Percentiles rank a stretch among this genome's conserved stretches.
Conservation (phyloP, 2,329 filamentous ascomycete genomes). For the Lasiodiplodia sp. region DNA sequence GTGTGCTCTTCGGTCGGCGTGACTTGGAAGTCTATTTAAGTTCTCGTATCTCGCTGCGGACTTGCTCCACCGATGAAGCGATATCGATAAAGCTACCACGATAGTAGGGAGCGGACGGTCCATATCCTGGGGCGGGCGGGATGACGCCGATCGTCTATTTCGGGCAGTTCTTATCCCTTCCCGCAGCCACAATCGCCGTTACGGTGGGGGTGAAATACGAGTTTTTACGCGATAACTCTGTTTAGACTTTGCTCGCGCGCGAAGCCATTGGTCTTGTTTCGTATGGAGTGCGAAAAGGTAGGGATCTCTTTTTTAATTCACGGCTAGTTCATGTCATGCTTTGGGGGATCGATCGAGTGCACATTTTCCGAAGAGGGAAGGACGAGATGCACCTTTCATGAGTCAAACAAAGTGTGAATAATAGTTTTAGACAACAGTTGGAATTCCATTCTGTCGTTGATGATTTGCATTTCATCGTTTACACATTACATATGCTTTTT, state of each 20-base stretch:
- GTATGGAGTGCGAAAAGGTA: too few relatives aligned
- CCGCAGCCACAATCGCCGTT: neutral
- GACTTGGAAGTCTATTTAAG: neutral
- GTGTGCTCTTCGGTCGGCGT: neutral
- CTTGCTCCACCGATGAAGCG: neutral
- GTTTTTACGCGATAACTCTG: neutral
- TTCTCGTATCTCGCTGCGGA: neutral
- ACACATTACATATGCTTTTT: constrained; percentile 1
- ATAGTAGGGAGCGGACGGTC: neutral
- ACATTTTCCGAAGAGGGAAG: too few relatives aligned
- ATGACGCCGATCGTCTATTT: too few relatives aligned
- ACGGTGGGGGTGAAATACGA: neutral
- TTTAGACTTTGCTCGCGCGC: too few relatives aligned
- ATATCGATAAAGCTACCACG: neutral
- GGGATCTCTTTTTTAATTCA: too few relatives aligned
- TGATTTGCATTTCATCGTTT: neutral
- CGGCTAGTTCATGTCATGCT: too few relatives aligned
- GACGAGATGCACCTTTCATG: too few relatives aligned
- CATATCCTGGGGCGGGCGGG: too few relatives aligned
- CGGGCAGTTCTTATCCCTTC: too few relatives aligned
- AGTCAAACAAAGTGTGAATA: too few relatives aligned
- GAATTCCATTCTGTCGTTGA: neutral
- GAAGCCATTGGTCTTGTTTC: too few relatives aligned
- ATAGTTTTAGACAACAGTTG: neutral
- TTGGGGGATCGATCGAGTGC: too few relatives aligned